Evolutionary conservation across 202 grass and related monocot genomes (phyloP).

Genomic region (Zizania palustris): DNA sequence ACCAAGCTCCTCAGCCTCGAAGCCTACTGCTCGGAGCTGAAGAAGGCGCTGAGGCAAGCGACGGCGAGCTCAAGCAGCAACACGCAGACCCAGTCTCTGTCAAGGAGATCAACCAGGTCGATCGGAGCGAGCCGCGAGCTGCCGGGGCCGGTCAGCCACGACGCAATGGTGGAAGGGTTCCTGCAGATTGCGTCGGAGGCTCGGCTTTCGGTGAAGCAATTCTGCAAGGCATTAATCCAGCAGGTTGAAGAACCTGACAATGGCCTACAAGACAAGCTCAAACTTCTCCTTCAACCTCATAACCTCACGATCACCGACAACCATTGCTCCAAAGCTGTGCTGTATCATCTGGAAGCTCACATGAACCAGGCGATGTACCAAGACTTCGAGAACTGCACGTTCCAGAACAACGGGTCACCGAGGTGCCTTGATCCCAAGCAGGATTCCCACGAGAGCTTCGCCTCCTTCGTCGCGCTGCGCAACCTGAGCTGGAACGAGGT

Average conservation of each 20-base stretch:
- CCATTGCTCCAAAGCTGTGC: constrained; percentile 54
- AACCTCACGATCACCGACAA: constrained; percentile 37
- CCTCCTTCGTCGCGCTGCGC: constrained; percentile 64
- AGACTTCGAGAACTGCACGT: constrained; percentile 86
- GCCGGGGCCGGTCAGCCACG: constrained; percentile 69
- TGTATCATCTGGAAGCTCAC: constrained; percentile 76
- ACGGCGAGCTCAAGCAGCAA: constrained; percentile 35
- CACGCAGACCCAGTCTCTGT: constrained; percentile 45
- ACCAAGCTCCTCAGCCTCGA: constrained; percentile 73
- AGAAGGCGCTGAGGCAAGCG: constrained; percentile 67
- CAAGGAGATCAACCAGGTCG: constrained; percentile 60
- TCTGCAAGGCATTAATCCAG: constrained; percentile 74
- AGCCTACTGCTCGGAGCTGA: constrained; percentile 74
- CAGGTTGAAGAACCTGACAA: constrained; percentile 51
- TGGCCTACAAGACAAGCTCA: constrained; percentile 57
- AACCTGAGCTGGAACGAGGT: constrained; percentile 97
- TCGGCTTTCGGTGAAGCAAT: constrained; percentile 73
- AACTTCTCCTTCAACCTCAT: constrained; percentile 60
- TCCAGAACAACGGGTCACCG: constrained; percentile 60
- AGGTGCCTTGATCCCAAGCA: constrained; percentile 61
- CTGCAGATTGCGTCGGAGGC: constrained; percentile 79
- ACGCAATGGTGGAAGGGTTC: constrained; percentile 89
- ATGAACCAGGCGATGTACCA: constrained; percentile 75
- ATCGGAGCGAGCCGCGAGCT: constrained; percentile 37
- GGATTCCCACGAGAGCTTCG: constrained; percentile 57